phyloP scores from a whole-genome alignment of 73 alveolate genomes.

The Stentor coeruleus region DNA sequence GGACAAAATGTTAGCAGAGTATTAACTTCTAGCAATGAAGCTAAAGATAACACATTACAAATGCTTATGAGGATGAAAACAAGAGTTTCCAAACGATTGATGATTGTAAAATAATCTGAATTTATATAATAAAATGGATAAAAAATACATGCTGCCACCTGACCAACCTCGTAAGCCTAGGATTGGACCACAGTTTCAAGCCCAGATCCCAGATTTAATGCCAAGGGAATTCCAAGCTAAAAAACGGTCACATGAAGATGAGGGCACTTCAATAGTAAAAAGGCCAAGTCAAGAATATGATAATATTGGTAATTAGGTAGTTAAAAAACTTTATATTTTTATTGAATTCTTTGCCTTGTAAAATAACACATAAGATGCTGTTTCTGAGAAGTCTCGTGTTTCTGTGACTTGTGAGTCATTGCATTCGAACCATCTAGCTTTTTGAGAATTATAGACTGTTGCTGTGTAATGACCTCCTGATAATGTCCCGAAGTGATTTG shows the following conservation, averaged over 20 bases:
- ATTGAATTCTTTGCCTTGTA: neutral
- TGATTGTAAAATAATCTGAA: no score
- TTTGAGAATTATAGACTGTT: slow-evolving; percentile 61
- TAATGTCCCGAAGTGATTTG: slow-evolving; percentile 93
- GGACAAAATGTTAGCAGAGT: no score
- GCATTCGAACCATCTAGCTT: slow-evolving; percentile 78
- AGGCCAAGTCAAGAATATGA: no score
- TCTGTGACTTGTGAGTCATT: slow-evolving; percentile 74
- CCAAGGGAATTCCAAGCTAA: neutral
- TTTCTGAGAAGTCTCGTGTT: neutral
- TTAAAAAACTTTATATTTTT: no score
- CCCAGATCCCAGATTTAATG: neutral
- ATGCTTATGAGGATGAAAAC: no score
- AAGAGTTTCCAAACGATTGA: no score
- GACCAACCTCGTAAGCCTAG: neutral
- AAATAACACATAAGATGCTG: slow-evolving; percentile 19
- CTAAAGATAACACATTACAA: no score
- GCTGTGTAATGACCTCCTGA: slow-evolving; percentile 99
- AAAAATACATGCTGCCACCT: neutral
- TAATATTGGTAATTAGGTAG: no score
- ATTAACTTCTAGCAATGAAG: no score
- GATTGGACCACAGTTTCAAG: neutral
- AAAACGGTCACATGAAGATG: neutral
- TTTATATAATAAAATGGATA: no score
- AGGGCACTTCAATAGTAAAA: neutral